These are phyloP conservation scores for Mycena floridula DNA, from an alignment of 768 basidiomycete genomes.

Conservation along the genomic window DNA sequence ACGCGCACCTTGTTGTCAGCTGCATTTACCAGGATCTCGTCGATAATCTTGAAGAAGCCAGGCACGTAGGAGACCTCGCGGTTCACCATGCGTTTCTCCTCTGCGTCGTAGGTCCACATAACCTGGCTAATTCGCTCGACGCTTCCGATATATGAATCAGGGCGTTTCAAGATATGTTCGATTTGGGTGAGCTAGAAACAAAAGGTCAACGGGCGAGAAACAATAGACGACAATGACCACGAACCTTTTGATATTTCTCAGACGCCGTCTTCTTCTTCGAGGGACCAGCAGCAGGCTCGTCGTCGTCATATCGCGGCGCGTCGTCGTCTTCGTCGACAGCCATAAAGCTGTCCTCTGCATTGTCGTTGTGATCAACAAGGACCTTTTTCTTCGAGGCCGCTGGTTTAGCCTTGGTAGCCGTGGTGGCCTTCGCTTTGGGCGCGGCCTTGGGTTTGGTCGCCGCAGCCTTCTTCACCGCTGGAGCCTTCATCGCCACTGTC, in stretches of 20 bases:
- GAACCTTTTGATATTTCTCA: constrained; percentile 86
- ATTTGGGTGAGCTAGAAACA: constrained; percentile 79
- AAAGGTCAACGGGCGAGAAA: constrained; percentile 4
- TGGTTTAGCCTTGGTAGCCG: constrained; percentile 40
- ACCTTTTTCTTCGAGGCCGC: constrained; percentile 63
- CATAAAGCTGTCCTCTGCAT: constrained; percentile 42
- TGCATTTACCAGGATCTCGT: constrained; percentile 98
- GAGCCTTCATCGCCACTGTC: constrained; percentile 17
- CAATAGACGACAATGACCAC: constrained; percentile 9
- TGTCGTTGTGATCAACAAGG: constrained; percentile 59
- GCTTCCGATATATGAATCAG: constrained; percentile 95
- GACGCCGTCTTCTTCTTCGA: constrained; percentile 84
- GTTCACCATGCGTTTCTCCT: constrained; percentile 75
- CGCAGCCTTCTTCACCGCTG: constrained; percentile 30
- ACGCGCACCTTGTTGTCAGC: constrained; percentile 97
- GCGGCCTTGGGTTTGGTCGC: constrained; percentile 33
- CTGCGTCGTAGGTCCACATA: constrained; percentile 94
- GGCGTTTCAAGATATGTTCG: constrained; percentile 89
- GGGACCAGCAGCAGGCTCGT: constrained; percentile 23
- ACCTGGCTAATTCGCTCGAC: constrained; percentile 79
- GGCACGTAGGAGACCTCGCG: constrained; percentile 89
- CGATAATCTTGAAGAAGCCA: constrained; percentile 98
- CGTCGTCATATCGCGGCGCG: too few relatives aligned
- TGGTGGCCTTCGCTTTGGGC: constrained; percentile 34
- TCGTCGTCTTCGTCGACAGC: constrained; percentile 33